Base-by-base conservation (phyloP, 805 yeast genomes). In the Novakomyces olei region DNA sequence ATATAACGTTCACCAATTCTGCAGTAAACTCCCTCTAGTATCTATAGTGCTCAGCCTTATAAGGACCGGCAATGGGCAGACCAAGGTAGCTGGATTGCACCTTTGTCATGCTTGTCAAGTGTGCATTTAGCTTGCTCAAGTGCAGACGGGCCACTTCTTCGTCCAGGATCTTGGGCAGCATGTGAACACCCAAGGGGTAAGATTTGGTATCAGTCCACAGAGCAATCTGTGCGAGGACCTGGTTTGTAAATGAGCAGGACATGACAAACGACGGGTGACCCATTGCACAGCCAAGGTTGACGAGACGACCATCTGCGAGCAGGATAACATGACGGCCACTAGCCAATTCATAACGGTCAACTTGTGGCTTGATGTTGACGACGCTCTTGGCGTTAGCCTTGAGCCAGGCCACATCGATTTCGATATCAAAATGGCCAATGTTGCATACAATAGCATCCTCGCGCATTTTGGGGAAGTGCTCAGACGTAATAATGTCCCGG, bases 241-340 rank as follows among this genome's bases (percentile, higher is more conserved):
- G 98, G 78, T 85, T 85, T 50, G 95, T 79, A 92, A 85, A 85
- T 36, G 96, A 88, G 67, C 96, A 88, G 42, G 95, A 81, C 98
- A 85, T 85, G 54, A 85, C 98, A 57, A 85, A 85, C 27, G 95
- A 80, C 33, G 96, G 77, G 71, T 85, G 98, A 57, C 98, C 98
- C 52, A 96, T 85, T 57, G 96, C 98, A 68, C 96, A 88, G 52
- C 98, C 98, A 57, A 85, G 70, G 81, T 85, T 85, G 57, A 85
- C 96, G 53, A 85, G 75, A 69, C 98, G 81, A 66, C 98, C 98
- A 63, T 83, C 94, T 46, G 98, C 98, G 52, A 85, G 76, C 56
- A 85, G 69, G 65, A 85, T 81, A 55, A 85, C 55, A 68, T 85
- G 96, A 57, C 76, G 78, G 54, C 96, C 96, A 53, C 66, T 66